Evolutionary conservation across 1,284 basidiomycete species (phyloP), one percentile per base, ranked within the genome.

Genomic region (Ceratorhiza oryzae-sativae): DNA sequence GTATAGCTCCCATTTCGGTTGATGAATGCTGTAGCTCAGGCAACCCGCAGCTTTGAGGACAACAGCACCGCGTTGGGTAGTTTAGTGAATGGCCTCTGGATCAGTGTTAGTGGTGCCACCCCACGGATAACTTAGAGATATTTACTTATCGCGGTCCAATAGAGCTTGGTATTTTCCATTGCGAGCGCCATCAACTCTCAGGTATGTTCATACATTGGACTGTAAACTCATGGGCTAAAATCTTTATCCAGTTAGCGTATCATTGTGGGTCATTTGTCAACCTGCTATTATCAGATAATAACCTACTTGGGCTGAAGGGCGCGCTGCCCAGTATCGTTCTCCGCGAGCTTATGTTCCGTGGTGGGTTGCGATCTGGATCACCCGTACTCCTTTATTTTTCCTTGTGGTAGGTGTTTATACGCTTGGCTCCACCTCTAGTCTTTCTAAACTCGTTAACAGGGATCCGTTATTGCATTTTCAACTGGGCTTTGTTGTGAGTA

Each of bases 361-460:
- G 72, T 91, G 90, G 89, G 89, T 91, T 30, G 80, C 89, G 67
- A 90, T 90, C 73, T 92, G 90, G 90, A 91, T 91, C 45, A 74
- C 72, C 12, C 71, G 72, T 13, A 74, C 73, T 3, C 75, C 75
- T 13, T 53, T 75, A 15, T 63, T 72, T 61, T 71, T 62, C 30
- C 60, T 72, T 20, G 61, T 72, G 30, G 59, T 63, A 46, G 1
- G 61, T 55, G 1, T 9, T 46, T 5, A 12, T 36, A 15, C 39
- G n/a, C 9, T 3, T 25, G n/a, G 3, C 5, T 20, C 15, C 1
- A 25, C 9, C 13, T 18, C 42, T 1, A 10, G 72, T 58, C 67
- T 48, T 60, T 53, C 46, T 70, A 32, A 34, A 27, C 46, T 9
- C 3, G 36, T 6, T 3, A 27, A 60, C 39, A 71, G 68, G 71